Base-by-base conservation (phyloP, 176 grass and related monocot species). In the Carex pumila region DNA sequence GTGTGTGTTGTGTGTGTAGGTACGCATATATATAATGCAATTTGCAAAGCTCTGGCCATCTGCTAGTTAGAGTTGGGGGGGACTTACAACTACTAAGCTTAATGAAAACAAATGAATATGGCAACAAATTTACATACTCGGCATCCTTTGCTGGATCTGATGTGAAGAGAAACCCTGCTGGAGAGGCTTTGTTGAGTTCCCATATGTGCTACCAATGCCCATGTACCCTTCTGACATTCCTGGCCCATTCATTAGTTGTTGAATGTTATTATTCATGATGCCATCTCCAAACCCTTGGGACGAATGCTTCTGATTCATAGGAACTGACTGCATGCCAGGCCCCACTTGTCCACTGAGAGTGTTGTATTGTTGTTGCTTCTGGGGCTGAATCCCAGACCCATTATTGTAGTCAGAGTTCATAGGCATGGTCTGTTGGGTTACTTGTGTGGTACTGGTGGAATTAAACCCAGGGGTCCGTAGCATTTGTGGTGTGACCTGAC, bases 381-480 rank as follows among this genome's bases (percentile, higher is more conserved):
- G 97, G 12, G 88, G 91, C 77, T 94, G 89, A 83, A 90, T 89
- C 71, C 93, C 93, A 88, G 87, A 80, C 78, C 91, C 97, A 88
- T 94, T 99, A 84, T 90, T 86, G 87, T 87, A 94, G 61, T 94
- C 93, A 72, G 93, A 84, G 81, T 92, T 95, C 17, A 73, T 66
- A 79, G 93, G 84, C 41, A 86, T 14, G 29, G 84, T 86, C 66
- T 88, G 92, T 84, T 93, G 89, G 90, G 62, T 49, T 63, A 30
- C 29, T 63, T 62, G 55, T 19, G 81, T 69, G 45, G 34, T 65
- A 18, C 47, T 69, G 19, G 81, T 52, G 22, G 81, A 88, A 86
- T 85, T 92, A 79, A 96, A 96, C 85, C 97, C 97, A 52, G 97
- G 90, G 61, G 97, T 99, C 58, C 90, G 97, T 49, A 99, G 96